Percentiles rank a stretch among this genome's conserved stretches.
These are phyloP conservation scores for Cordyceps farinosa DNA, from an alignment of 2,329 filamentous ascomycete species.

Conservation along the genomic window DNA sequence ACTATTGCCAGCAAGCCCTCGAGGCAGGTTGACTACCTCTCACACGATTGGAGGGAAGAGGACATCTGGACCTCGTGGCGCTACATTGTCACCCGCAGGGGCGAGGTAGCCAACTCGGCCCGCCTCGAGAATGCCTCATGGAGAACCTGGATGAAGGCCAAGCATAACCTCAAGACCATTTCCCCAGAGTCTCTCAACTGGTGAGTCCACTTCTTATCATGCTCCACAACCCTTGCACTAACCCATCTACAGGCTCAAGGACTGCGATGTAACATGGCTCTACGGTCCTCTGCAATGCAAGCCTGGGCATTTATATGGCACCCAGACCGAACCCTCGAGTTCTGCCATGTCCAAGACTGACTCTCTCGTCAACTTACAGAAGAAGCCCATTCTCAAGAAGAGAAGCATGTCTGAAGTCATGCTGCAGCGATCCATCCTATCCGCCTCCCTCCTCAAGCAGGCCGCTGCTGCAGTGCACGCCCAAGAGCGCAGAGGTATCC, in stretches of 20 bases:
- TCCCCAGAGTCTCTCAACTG: constrained; percentile 92
- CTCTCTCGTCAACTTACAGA: constrained; percentile 62
- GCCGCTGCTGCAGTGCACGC: constrained; percentile 83
- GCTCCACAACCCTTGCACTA: constrained; percentile 23
- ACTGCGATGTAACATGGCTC: constrained; percentile 95
- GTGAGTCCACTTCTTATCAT: constrained; percentile 47
- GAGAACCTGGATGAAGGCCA: constrained; percentile 93
- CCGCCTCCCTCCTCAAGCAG: constrained; percentile 85
- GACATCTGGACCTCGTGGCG: constrained; percentile 98
- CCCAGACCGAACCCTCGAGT: constrained; percentile 15
- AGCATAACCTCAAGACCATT: constrained; percentile 80
- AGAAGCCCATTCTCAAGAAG: constrained; percentile 95
- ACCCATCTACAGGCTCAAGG: constrained; percentile 70
- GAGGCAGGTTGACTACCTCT: constrained; percentile 91
- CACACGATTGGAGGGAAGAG: constrained; percentile 89
- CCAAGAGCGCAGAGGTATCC: constrained; percentile 59
- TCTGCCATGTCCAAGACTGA: constrained; percentile 47
- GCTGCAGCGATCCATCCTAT: constrained; percentile 82
- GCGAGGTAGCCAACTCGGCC: constrained; percentile 74
- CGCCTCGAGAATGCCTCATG: constrained; percentile 94
- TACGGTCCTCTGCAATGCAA: constrained; percentile 88
- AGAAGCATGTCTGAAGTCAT: constrained; percentile 94
- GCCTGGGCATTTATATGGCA: constrained; percentile 47
- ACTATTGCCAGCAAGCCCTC: constrained; percentile 72
- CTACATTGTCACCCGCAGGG: constrained; percentile 78